Evolutionary conservation across 2,329 filamentous ascomycete species (phyloP).

Genomic region (Pleomassaria siparia): DNA sequence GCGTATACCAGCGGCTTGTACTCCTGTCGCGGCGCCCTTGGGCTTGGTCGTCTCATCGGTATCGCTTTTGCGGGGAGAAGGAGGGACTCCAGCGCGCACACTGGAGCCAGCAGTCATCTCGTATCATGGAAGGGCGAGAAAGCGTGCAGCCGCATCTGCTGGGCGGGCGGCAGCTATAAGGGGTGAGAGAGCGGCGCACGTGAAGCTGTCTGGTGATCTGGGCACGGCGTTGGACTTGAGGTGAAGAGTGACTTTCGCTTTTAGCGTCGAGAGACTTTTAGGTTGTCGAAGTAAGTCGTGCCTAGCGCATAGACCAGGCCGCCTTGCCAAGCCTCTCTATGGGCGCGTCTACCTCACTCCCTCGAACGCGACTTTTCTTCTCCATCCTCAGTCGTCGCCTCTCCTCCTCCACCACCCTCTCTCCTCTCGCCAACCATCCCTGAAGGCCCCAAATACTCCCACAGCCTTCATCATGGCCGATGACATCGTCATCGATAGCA

Average conservation of each 20-base stretch:
- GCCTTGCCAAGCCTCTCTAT: conserved; percentile 17
- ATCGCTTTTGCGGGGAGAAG: conserved; percentile 23
- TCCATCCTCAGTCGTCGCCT: conserved; percentile 16
- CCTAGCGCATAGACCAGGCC: background rate
- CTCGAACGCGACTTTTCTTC: conserved; percentile 27
- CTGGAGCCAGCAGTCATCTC: conserved; percentile 43
- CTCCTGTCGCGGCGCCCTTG: conserved; percentile 66
- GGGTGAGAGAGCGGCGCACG: background rate
- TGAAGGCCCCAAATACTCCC: conserved; percentile 13
- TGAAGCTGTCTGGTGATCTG: background rate
- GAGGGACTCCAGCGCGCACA: conserved; percentile 34
- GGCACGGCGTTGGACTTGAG: too few species aligned
- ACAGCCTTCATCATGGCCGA: conserved; percentile 55
- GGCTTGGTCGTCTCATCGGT: conserved; percentile 43
- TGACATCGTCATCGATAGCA: conserved; percentile 91
- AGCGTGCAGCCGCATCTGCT: conserved; percentile 20
- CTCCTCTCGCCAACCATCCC: conserved; percentile 17
- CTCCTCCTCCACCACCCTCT: conserved; percentile 12
- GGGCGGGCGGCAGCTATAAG: background rate
- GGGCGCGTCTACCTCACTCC: conserved; percentile 22
- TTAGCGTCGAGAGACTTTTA: background rate
- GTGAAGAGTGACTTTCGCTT: background rate
- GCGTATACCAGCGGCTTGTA: conserved; percentile 82
- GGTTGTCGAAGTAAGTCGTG: conserved; percentile 1
- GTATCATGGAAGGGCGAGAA: conserved; percentile 26